These are phyloP conservation scores for Cladosporium sp. DNA, from an alignment of 2,329 filamentous ascomycete genomes.

Conservation along the genomic window DNA sequence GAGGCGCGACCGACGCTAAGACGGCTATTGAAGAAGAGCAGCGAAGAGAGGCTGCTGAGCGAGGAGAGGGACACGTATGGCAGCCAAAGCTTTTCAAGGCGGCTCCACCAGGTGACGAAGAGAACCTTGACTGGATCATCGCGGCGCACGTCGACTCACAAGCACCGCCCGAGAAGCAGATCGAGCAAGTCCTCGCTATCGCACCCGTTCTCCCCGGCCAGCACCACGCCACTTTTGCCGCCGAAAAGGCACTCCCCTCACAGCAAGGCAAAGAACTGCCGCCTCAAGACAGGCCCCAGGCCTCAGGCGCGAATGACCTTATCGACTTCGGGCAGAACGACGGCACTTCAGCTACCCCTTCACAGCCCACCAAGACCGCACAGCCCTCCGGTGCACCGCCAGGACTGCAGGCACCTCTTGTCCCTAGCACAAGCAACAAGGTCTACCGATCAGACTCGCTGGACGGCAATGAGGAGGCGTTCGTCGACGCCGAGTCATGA, in stretches of 20 bases:
- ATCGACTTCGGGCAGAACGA: slow-evolving; percentile 53
- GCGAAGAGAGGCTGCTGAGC: slow-evolving; percentile 75
- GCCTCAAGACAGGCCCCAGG: slow-evolving; percentile 3
- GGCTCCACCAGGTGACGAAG: slow-evolving; percentile 58
- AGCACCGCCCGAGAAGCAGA: slow-evolving; percentile 58
- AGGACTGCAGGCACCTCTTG: slow-evolving; percentile 16
- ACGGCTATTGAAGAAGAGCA: slow-evolving; percentile 92
- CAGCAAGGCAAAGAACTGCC: slow-evolving; percentile 16
- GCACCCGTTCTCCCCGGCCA: slow-evolving; percentile 64
- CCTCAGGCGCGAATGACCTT: slow-evolving; percentile 34
- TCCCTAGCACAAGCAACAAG: slow-evolving; percentile 13
- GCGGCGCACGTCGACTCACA: slow-evolving; percentile 68
- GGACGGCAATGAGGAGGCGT: slow-evolving; percentile 37
- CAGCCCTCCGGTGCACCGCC: slow-evolving; percentile 3
- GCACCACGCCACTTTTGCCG: slow-evolving; percentile 15
- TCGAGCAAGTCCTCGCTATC: slow-evolving; percentile 78
- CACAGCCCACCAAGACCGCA: slow-evolving; percentile 14
- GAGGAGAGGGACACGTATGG: slow-evolving; percentile 80
- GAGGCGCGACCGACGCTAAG: slow-evolving; percentile 87
- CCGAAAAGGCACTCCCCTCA: slow-evolving; percentile 10
- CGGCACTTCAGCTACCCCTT: slow-evolving; percentile 11
- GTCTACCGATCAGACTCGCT: slow-evolving; percentile 35
- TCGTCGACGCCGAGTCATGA: slow-evolving; percentile 40
- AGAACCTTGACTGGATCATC: slow-evolving; percentile 92
- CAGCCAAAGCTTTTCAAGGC: slow-evolving; percentile 75